phyloP scores from a whole-genome alignment of 257 asterid species.

The Ehretia macrophylla region DNA sequence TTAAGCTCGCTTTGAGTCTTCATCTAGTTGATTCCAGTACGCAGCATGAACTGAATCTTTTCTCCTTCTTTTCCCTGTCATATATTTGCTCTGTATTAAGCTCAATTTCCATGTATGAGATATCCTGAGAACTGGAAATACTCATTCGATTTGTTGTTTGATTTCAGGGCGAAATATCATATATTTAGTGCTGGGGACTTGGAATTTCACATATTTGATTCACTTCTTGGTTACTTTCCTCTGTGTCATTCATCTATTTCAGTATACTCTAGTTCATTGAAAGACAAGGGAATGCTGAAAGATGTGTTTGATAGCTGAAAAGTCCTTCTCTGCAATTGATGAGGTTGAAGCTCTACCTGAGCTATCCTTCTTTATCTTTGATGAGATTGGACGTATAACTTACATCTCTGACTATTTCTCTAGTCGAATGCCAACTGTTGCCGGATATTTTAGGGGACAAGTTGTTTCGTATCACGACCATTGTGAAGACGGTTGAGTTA shows the following conservation, averaged over 20 bases:
- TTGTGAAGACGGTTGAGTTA: slow-evolving; percentile 60
- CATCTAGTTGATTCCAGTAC: too few species aligned
- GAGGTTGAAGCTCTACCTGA: slow-evolving; percentile 37
- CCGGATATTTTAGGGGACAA: slow-evolving; percentile 15
- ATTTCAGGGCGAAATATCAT: background rate
- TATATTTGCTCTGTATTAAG: background rate
- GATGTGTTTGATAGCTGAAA: slow-evolving; percentile 51
- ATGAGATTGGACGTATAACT: slow-evolving; percentile 39
- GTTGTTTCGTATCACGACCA: slow-evolving; percentile 19
- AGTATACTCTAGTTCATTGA: slow-evolving; percentile 23
- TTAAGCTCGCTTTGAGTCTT: too few species aligned
- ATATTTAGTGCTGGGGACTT: too few species aligned
- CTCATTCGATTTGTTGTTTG: background rate
- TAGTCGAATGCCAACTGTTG: slow-evolving; percentile 2
- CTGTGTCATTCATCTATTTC: background rate
- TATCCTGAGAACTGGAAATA: background rate
- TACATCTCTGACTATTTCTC: background rate
- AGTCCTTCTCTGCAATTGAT: slow-evolving; percentile 28
- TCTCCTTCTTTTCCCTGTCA: too few species aligned
- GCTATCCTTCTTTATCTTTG: slow-evolving; percentile 35
- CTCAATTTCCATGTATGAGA: background rate
- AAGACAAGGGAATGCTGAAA: slow-evolving; percentile 81
- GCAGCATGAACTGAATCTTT: too few species aligned
- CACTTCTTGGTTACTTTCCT: background rate
- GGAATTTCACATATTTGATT: background rate